These are phyloP conservation scores for Rheum nobile DNA, from an alignment of 148 eudicot genomes.

Conservation along the genomic window DNA sequence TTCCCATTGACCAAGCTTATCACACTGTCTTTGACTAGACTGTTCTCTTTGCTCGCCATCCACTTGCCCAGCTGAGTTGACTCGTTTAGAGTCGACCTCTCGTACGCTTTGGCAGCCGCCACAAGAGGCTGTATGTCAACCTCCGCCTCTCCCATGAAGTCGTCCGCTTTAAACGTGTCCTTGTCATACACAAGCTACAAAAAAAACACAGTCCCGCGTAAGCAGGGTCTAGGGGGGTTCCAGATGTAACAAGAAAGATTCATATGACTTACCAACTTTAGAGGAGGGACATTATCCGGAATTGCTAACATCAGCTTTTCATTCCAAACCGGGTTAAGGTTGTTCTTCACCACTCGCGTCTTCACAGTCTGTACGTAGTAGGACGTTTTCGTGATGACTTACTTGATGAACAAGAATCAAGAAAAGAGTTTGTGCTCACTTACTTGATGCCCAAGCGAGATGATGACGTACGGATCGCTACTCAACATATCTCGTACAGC, in stretches of 20 bases:
- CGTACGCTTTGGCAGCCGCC: slow-evolving; percentile 68
- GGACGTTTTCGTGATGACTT: slow-evolving; percentile 5
- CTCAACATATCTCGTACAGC: slow-evolving; percentile 78
- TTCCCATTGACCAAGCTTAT: slow-evolving; percentile 45
- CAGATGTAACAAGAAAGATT: background rate
- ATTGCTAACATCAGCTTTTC: slow-evolving; percentile 87
- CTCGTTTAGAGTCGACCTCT: slow-evolving; percentile 28
- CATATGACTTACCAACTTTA: slow-evolving; percentile 56
- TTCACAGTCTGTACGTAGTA: slow-evolving; percentile 97
- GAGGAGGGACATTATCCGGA: slow-evolving; percentile 65
- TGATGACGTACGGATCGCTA: slow-evolving; percentile 88
- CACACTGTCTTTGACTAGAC: slow-evolving; percentile 51
- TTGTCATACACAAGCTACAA: slow-evolving; percentile 81
- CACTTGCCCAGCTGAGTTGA: slow-evolving; percentile 50
- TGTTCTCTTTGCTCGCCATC: slow-evolving; percentile 63
- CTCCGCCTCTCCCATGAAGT: slow-evolving; percentile 94
- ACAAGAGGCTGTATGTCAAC: slow-evolving; percentile 80
- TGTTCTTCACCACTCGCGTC: slow-evolving; percentile 79
- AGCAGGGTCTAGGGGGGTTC: no score
- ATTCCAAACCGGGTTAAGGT: slow-evolving; percentile 92
- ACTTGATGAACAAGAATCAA: background rate
- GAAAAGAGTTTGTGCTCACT: slow-evolving; percentile 6
- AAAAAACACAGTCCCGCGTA: no score
- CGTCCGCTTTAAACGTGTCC: slow-evolving; percentile 77
- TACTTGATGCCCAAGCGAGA: slow-evolving; percentile 85